Evolutionary conservation across 306 rosid species (phyloP).

Genomic region (Benincasa hispida): DNA sequence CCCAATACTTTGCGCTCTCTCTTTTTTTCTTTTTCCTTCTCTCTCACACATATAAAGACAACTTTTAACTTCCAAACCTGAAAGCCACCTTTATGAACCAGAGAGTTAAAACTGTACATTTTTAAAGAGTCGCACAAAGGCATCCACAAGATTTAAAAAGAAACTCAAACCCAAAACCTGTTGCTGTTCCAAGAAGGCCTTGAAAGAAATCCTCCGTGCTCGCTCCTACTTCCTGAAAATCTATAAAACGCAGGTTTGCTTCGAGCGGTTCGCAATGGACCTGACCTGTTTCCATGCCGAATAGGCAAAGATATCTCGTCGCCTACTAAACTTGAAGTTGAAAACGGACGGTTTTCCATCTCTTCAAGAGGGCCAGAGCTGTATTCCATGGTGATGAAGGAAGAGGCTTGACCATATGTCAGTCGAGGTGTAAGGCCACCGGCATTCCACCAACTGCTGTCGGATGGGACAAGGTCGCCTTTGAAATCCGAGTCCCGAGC

Average conservation of each 20-base stretch:
- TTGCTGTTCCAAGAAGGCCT: slow-evolving; percentile 30
- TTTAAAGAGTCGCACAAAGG: slow-evolving; percentile 14
- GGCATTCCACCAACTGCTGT: slow-evolving; percentile 72
- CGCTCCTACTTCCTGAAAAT: slow-evolving; percentile 63
- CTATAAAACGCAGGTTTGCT: slow-evolving; percentile 56
- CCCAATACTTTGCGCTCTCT: slow-evolving; percentile 20
- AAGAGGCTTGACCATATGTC: slow-evolving; percentile 41
- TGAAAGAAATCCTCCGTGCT: slow-evolving; percentile 52
- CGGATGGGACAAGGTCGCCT: slow-evolving; percentile 55
- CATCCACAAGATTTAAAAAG: slow-evolving; percentile 2
- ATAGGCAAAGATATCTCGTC: slow-evolving; percentile 47
- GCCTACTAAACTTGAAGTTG: slow-evolving; percentile 55
- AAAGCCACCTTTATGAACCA: slow-evolving; percentile 23
- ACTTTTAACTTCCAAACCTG: slow-evolving; percentile 19
- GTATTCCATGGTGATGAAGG: slow-evolving; percentile 78
- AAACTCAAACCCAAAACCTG: slow-evolving; percentile 34
- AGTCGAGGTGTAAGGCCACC: slow-evolving; percentile 50
- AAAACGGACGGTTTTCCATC: slow-evolving; percentile 52
- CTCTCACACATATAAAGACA: background rate
- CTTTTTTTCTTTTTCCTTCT: background rate
- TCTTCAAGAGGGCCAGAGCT: slow-evolving; percentile 80
- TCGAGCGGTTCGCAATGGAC: slow-evolving; percentile 59
- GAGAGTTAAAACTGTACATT: slow-evolving; percentile 46
- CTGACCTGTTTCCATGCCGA: slow-evolving; percentile 72
- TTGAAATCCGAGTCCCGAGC: slow-evolving; percentile 55